Evolutionary conservation across 1,284 basidiomycete species (phyloP), one percentile per base, ranked within the genome.

Genomic region (Puccinia coronata): DNA sequence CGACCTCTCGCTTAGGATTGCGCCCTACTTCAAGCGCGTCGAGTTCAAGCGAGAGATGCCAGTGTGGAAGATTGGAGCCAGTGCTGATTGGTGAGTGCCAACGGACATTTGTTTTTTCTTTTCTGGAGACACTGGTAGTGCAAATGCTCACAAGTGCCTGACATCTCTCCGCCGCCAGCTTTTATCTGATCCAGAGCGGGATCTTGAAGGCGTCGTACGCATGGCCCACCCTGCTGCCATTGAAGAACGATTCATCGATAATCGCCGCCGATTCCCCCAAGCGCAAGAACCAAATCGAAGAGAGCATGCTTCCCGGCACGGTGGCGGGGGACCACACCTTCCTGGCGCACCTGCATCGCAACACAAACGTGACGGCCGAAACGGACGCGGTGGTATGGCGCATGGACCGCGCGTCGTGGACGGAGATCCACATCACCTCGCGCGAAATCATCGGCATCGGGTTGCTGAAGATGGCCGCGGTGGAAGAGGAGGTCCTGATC

Each of bases 251-350:
- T 47, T 25, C 73, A 28, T 39, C n/a, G n/a, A n/a, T 51, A 47
- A 18, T 47, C 39, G 14, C 12, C 18, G 31, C 23, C 23, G 36
- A 55, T 41, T 75, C 73, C 36, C 57, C 31, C 28, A 23, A 41
- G 20, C 41, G 73, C 34, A 59, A 55, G 31, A 78, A 71, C 49
- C 67, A 80, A 47, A 67, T 83, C 2, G 82, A 82, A 47, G 84
- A 85, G 61, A 82, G 82, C 5, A 97, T 96, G 95, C 93, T 96
- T 0, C 91, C 94, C 0, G 95, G 94, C 0, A 94, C 94, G 0
- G 88, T 96, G 6, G 93, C 95, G 1, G 95, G 95, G 0, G 95
- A 97, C 86, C 87, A 97, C 78, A 92, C 92, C 0, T 92, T 92
- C 51, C 87, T 98, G 34, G 91, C 93, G 11, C 91, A 91, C 23